Evolutionary conservation across 2,329 filamentous ascomycete genomes (phyloP).

Genomic region (Raffaelea arxii): DNA sequence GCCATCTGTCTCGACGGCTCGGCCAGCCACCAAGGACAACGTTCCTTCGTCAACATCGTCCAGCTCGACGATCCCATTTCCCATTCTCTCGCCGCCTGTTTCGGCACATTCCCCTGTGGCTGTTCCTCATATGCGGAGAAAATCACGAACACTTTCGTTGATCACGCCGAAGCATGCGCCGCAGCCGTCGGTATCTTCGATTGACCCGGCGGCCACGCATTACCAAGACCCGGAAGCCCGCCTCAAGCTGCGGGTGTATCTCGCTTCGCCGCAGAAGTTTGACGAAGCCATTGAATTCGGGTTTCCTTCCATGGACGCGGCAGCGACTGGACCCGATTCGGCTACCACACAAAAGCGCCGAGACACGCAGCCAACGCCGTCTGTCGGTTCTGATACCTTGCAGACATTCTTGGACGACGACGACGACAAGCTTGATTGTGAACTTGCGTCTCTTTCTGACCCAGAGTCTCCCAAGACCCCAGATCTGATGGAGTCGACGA

Average conservation of each 20-base stretch:
- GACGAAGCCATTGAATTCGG: constrained; percentile 93
- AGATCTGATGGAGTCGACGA: constrained; percentile 30
- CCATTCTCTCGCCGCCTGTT: constrained; percentile 14
- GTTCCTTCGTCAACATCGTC: not conserved
- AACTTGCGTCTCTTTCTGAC: constrained; percentile 44
- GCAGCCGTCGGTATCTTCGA: constrained; percentile 37
- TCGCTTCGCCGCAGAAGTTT: constrained; percentile 87
- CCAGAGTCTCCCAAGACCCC: constrained; percentile 52
- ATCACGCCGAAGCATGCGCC: constrained; percentile 38
- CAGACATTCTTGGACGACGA: constrained; percentile 44
- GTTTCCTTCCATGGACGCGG: constrained; percentile 51
- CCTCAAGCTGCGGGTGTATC: constrained; percentile 73
- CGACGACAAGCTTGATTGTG: constrained; percentile 37
- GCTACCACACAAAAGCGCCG: constrained; percentile 17
- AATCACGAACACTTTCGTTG: constrained; percentile 45
- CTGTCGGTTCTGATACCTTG: constrained; percentile 35
- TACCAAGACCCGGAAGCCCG: constrained; percentile 87
- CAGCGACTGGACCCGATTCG: not conserved
- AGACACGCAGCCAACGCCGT: constrained; percentile 18
- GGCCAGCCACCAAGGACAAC: constrained; percentile 34
- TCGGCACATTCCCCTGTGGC: constrained; percentile 10
- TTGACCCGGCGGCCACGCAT: constrained; percentile 67
- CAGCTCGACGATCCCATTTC: constrained; percentile 13
- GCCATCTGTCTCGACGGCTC: constrained; percentile 36
- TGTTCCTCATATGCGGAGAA: constrained; percentile 32